A percentile compares a stretch with the other conserved stretches of the same genome.
phyloP scores from a whole-genome alignment of 257 asterid genomes.

The Echium plantagineum region DNA sequence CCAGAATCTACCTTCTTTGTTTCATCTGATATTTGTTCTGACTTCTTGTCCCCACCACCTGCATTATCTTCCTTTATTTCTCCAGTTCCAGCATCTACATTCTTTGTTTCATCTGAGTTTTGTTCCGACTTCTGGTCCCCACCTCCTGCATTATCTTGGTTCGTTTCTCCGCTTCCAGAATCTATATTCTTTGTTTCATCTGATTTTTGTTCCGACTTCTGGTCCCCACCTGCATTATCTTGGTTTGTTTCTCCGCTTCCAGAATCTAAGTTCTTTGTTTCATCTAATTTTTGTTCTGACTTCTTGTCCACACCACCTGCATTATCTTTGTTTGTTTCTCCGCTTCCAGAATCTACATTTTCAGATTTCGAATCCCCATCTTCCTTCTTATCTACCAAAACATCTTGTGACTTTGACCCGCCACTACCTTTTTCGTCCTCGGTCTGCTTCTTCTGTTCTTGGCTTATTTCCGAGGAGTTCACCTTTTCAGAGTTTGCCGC shows the following conservation, averaged over 20 bases:
- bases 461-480: neutral
- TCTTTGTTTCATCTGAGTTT: neutral
- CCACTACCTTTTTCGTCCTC: neutral
- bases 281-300: neutral
- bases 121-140: neutral
- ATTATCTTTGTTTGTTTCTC: neutral
- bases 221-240: neutral
- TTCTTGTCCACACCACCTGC: neutral
- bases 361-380: neutral
- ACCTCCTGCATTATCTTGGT: neutral
- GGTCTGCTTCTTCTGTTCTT: neutral
- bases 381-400: neutral
- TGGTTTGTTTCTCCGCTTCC: neutral
- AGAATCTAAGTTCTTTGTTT: neutral
- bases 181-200: neutral
- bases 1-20: neutral
- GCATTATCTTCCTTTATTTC: neutral
- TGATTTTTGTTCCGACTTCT: neutral
- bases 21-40: slow-evolving; percentile 1
- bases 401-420: neutral
- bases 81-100: neutral
- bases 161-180: neutral
- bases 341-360: neutral
- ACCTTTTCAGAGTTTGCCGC: neutral
- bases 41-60: neutral